Evolutionary conservation across 805 yeast genomes (phyloP).

Genomic region (Kluyveromyces dobzhanskii): DNA sequence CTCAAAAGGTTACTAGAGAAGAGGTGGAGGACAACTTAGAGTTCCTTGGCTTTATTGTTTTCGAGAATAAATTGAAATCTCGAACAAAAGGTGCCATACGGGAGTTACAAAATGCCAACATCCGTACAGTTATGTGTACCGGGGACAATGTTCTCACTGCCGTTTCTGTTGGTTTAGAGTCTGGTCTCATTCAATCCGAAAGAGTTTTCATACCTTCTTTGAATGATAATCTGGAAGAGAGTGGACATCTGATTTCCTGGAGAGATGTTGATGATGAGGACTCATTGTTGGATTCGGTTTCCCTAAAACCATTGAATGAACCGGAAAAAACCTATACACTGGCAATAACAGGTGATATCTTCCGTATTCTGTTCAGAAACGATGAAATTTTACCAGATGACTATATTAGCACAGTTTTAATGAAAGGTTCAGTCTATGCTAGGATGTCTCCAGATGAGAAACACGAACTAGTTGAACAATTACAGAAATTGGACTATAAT

Average conservation of each 20-base stretch:
- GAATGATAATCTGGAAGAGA: constrained; percentile 27
- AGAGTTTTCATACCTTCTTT: constrained; percentile 58
- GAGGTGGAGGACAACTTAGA: constrained; percentile 59
- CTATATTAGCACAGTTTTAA: constrained; percentile 49
- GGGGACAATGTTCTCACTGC: constrained; percentile 96
- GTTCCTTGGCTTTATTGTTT: constrained; percentile 82
- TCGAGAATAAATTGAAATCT: constrained; percentile 81
- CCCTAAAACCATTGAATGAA: constrained; percentile 42
- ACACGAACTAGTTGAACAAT: constrained; percentile 84
- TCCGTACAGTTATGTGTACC: constrained; percentile 91
- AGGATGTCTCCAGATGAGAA: constrained; percentile 99
- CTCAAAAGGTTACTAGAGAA: constrained; percentile 48
- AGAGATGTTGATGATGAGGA: constrained; percentile 56
- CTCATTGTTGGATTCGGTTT: constrained; percentile 50
- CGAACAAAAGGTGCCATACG: constrained; percentile 54
- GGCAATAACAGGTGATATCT: constrained; percentile 91
- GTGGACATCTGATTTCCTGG: constrained; percentile 41
- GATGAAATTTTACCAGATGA: constrained; percentile 27
- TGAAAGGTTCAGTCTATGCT: constrained; percentile 76
- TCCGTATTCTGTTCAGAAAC: constrained; percentile 58
- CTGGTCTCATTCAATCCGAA: constrained; percentile 48
- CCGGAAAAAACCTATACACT: constrained; percentile 44
- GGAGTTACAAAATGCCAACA: constrained; percentile 54
- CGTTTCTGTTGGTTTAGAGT: constrained; percentile 83
- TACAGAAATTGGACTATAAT: constrained; percentile 79